Percentiles rank a stretch among this genome's conserved stretches.
Evolutionary conservation across 2,329 filamentous ascomycete genomes (phyloP).

Genomic region (Ustilaginoidea virens): DNA sequence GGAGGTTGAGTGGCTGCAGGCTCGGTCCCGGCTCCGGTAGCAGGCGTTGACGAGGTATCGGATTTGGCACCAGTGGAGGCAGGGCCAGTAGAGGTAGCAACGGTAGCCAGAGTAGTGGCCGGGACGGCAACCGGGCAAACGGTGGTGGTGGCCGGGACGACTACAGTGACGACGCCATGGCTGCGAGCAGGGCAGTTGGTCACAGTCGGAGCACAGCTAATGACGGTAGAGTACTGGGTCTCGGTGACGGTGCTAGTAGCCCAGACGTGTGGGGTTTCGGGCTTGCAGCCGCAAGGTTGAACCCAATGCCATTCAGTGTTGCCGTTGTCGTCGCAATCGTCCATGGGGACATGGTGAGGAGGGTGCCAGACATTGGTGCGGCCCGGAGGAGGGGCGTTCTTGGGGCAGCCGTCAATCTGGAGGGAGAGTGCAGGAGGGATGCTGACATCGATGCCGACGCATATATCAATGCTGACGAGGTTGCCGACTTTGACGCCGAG

Average conservation of each 20-base stretch:
- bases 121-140: constrained; percentile 26
- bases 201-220: constrained; percentile 20
- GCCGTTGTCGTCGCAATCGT: constrained; percentile 17
- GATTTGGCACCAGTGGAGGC: too few species aligned
- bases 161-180: constrained; percentile 17
- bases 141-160: constrained; percentile 24
- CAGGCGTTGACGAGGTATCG: too few species aligned
- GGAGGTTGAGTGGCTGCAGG: constrained; percentile 2
- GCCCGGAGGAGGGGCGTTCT: constrained; percentile 10
- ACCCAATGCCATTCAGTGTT: constrained; percentile 21
- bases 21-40: too few species aligned
- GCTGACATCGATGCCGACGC: constrained; percentile 6
- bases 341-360: constrained; percentile 20
- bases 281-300: constrained; percentile 14
- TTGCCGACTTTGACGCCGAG: constrained; percentile 4
- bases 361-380: constrained; percentile 21
- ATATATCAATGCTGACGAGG: constrained; percentile 8
- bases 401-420: constrained; percentile 10
- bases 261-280: constrained; percentile 16
- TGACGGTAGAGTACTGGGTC: constrained; percentile 22
- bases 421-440: too few species aligned
- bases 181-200: constrained; percentile 22
- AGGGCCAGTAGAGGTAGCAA: not conserved
- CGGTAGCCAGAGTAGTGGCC: constrained; percentile 4
- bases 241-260: constrained; percentile 25